phyloP scores from a whole-genome alignment of 805 yeast genomes.

The Nakazawaea peltata region DNA sequence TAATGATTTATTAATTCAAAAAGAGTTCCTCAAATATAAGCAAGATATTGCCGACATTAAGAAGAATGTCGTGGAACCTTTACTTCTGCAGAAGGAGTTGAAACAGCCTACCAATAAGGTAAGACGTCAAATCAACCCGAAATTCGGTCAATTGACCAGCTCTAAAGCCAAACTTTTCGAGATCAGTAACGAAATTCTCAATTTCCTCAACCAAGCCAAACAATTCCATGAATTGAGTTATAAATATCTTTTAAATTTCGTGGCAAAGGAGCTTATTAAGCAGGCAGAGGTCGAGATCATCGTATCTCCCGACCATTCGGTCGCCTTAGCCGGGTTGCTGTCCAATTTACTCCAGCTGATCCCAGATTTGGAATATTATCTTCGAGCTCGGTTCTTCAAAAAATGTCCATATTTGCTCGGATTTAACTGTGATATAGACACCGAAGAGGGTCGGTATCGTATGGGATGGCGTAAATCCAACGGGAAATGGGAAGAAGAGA shows the following conservation, averaged over 20 bases:
- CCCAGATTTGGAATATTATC: conserved; percentile 44
- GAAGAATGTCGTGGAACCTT: conserved; percentile 43
- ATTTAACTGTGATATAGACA: conserved; percentile 61
- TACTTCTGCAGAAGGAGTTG: conserved; percentile 34
- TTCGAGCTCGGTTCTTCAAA: conserved; percentile 78
- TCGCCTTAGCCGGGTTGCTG: conserved; percentile 70
- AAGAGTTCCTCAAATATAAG: conserved; percentile 38
- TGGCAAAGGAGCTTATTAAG: conserved; percentile 77
- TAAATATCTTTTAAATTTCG: conserved; percentile 70
- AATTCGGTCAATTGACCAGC: conserved; percentile 85
- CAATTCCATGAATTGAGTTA: conserved; percentile 40
- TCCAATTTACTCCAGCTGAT: conserved; percentile 38
- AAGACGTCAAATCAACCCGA: conserved; percentile 76
- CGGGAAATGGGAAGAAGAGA: conserved; percentile 49
- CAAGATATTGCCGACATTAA: conserved; percentile 53
- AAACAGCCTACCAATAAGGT: conserved; percentile 48
- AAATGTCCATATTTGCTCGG: conserved; percentile 90
- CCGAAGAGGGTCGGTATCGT: conserved; percentile 70
- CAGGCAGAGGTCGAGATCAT: conserved; percentile 93
- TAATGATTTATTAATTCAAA: conserved; percentile 29
- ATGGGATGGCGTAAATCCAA: conserved; percentile 78
- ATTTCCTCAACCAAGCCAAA: conserved; percentile 40
- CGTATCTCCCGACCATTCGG: conserved; percentile 67
- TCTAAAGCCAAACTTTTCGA: conserved; percentile 49
- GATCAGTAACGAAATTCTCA: conserved; percentile 42